Evolutionary conservation across 1,284 basidiomycete genomes (phyloP).

Genomic region (Boletus mariae): DNA sequence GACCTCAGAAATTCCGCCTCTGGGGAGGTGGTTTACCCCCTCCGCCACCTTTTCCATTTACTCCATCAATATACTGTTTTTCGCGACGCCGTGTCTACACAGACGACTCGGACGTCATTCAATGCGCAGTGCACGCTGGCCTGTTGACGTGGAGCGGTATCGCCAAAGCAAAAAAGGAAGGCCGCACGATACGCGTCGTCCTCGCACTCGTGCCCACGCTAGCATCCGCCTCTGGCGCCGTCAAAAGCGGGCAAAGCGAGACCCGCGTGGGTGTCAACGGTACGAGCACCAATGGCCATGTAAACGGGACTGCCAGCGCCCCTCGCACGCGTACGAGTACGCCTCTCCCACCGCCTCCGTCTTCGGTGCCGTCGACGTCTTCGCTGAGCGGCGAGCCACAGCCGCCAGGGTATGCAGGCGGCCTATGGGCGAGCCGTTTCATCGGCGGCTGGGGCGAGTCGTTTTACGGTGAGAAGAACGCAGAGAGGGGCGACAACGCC

Average conservation of each 20-base stretch:
- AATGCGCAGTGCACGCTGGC: slow-evolving; percentile 71
- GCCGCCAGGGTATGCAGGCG: slow-evolving; percentile 36
- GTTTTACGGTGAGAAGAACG: slow-evolving; percentile 29
- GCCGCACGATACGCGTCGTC: slow-evolving; percentile 52
- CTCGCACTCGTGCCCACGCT: slow-evolving; percentile 39
- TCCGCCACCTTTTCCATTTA: slow-evolving; percentile 34
- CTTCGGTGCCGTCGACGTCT: slow-evolving; percentile 22
- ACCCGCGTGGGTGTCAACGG: slow-evolving; percentile 13
- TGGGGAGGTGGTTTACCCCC: slow-evolving; percentile 65
- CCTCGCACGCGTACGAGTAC: slow-evolving; percentile 32
- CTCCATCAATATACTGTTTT: slow-evolving; percentile 24
- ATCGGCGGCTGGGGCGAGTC: slow-evolving; percentile 47
- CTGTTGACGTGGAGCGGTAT: slow-evolving; percentile 60
- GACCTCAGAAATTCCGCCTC: slow-evolving; percentile 48
- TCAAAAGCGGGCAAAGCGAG: slow-evolving; percentile 21
- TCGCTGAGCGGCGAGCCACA: slow-evolving; percentile 22
- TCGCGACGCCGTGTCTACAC: slow-evolving; percentile 55
- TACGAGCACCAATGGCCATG: slow-evolving; percentile 24
- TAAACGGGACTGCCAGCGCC: slow-evolving; percentile 28
- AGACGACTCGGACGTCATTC: slow-evolving; percentile 68
- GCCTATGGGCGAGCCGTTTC: slow-evolving; percentile 46
- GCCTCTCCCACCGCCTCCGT: slow-evolving; percentile 23
- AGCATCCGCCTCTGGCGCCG: slow-evolving; percentile 30
- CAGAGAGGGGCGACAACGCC: slow-evolving; percentile 23
- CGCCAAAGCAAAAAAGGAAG: slow-evolving; percentile 45